Evolutionary conservation across 2,329 filamentous ascomycete genomes (phyloP).

Genomic region (Blumeriella jaapii): DNA sequence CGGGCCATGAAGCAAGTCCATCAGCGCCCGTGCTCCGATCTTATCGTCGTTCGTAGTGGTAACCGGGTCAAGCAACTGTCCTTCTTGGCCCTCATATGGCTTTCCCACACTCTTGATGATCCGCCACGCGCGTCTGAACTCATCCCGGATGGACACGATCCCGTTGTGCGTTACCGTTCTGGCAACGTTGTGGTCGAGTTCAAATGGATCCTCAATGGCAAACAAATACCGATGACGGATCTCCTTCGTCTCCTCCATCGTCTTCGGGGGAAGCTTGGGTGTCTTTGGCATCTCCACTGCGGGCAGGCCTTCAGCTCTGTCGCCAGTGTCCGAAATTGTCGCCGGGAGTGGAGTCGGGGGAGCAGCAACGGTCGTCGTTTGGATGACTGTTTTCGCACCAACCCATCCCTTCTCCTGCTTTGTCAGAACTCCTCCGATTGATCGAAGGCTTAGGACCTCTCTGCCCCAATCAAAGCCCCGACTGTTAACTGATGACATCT

Average conservation of each 20-base stretch:
- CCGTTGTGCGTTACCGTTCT: constrained; percentile 75
- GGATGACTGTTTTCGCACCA: constrained; percentile 60
- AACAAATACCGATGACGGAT: constrained; percentile 73
- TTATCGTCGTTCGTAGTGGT: constrained; percentile 7
- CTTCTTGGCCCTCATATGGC: constrained; percentile 12
- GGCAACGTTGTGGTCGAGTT: constrained; percentile 78
- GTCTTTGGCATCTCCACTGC: constrained; percentile 6
- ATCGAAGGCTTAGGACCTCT: constrained; percentile 69
- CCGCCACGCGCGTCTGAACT: constrained; percentile 70
- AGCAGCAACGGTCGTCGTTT: constrained; percentile 33
- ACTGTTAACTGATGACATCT: constrained; percentile 38
- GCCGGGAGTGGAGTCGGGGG: constrained; percentile 17
- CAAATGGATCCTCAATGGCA: constrained; percentile 87
- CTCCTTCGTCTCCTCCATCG: constrained; percentile 40
- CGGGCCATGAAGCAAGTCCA: constrained; percentile 21
- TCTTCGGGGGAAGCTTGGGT: constrained; percentile 13
- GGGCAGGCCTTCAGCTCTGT: constrained; percentile 1
- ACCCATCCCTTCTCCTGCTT: constrained; percentile 81
- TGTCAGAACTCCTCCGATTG: constrained; percentile 53
- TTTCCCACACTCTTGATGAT: constrained; percentile 49
- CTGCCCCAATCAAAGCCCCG: constrained; percentile 69
- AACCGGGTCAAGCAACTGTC: constrained; percentile 18
- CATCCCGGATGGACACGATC: constrained; percentile 70
- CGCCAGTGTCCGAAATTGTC: constrained; percentile 3
- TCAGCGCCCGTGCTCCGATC: constrained; percentile 13